Evolutionary conservation across 2,329 filamentous ascomycete species (phyloP), one percentile per base, ranked within the genome.

Genomic region (Xylariaceae sp.): DNA sequence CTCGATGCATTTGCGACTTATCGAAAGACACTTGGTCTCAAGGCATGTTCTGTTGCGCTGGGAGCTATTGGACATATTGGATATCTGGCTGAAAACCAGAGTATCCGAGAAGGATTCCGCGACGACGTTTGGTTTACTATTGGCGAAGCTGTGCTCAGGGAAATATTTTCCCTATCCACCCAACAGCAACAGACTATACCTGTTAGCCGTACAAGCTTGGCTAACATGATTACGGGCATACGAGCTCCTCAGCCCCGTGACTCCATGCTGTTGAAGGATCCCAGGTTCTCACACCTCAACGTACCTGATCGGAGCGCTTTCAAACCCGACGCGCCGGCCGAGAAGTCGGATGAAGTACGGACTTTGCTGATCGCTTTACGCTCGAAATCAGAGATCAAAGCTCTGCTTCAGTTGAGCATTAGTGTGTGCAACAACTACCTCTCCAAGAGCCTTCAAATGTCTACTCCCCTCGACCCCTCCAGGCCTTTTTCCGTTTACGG

Each of bases 1-100:
- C 59, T 72, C 18, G 69, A 73, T 44, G 63, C 66, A 2, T 68
- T 75, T 33, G 67, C 67, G 4, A 51, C 52, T 10, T 71, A 69
- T 51, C 67, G 72, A 3, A 58, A 57, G 2, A 36, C 30, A 1
- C 60, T 57, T 1, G 68, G 70, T 2, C 61, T 71, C 1, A 53
- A 60, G 0, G 74, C 69, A 11, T 56, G 63, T 11, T 54, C 61
- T 1, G 58, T 77, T 6, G 63, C 76, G 46, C 61, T 76, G 3
- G 71, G 72, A 0, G 54, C 60, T 1, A 63, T 76, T 19, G 52
- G 62, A 2, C 65, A 64, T 39, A 60, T 66, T 11, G 66, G 67
- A 6, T 64, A 63, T 40, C 44, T 68, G 0, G 60, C 63, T 4
- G 60, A 66, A 38, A 44, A 53, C 33, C 49, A 39, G 5, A 30